These are phyloP conservation scores for Talaromyces liani DNA, from an alignment of 495 filamentous ascomycete genomes.

Conservation along the genomic window DNA sequence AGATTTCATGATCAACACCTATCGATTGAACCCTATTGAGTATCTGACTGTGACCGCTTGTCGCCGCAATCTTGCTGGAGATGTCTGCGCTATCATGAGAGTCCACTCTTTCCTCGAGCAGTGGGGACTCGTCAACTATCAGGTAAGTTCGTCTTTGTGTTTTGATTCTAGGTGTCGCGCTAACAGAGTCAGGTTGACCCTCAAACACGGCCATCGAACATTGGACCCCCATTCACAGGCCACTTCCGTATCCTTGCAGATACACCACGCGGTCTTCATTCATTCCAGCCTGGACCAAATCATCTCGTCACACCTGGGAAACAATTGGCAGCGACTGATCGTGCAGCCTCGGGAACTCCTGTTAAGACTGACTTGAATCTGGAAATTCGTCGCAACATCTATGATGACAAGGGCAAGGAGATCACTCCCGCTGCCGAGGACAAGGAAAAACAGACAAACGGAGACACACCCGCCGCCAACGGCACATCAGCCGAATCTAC, in stretches of 20 bases:
- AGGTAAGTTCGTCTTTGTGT: conserved; percentile 44
- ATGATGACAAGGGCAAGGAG: conserved; percentile 86
- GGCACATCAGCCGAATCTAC: conserved; percentile 39
- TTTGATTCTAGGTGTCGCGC: not conserved
- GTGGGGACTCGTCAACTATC: conserved; percentile 98
- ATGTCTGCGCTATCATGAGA: conserved; percentile 98
- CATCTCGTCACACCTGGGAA: conserved; percentile 67
- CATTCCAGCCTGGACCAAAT: conserved; percentile 83
- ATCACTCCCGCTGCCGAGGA: conserved; percentile 46
- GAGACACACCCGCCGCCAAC: conserved; percentile 56
- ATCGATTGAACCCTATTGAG: conserved; percentile 88
- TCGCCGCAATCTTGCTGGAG: conserved; percentile 87
- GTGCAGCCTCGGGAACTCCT: conserved; percentile 61
- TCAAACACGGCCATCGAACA: conserved; percentile 87
- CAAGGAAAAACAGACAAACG: conserved; percentile 67
- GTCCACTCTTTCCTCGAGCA: conserved; percentile 98
- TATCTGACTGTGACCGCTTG: conserved; percentile 98
- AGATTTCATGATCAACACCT: conserved; percentile 99
- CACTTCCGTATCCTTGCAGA: conserved; percentile 94
- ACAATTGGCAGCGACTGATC: conserved; percentile 61
- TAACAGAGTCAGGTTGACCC: conserved; percentile 70
- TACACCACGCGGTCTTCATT: conserved; percentile 88
- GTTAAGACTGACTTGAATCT: conserved; percentile 78
- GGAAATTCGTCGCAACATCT: conserved; percentile 88
- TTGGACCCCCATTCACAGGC: conserved; percentile 92